Conservation (phyloP, 2,329 filamentous ascomycete species). For the Metarhizium album region DNA sequence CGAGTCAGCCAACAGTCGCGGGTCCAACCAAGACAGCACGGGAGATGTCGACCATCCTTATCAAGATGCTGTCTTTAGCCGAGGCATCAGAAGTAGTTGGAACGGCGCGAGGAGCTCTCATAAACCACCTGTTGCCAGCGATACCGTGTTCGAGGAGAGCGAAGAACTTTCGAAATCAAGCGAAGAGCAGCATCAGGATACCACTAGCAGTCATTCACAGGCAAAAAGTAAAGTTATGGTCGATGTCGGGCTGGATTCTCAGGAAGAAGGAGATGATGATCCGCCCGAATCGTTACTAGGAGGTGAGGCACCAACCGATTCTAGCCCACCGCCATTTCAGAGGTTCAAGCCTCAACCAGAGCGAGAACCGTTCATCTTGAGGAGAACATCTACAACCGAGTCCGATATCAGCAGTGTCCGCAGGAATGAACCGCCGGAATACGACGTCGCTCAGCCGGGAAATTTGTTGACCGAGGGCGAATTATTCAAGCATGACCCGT, state of each 20-base stretch:
- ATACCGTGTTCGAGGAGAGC: slow-evolving; percentile 29
- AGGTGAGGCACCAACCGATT: slow-evolving; percentile 39
- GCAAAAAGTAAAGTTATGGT: slow-evolving; percentile 58
- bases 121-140: slow-evolving; percentile 16
- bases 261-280: slow-evolving; percentile 44
- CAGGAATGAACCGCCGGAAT: slow-evolving; percentile 28
- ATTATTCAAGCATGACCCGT: slow-evolving; percentile 72
- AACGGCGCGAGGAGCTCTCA: slow-evolving; percentile 39
- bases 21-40: slow-evolving; percentile 23
- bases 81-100: slow-evolving; percentile 55
- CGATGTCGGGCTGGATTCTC: slow-evolving; percentile 72
- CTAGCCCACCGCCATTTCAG: slow-evolving; percentile 51
- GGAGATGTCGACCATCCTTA: slow-evolving; percentile 23
- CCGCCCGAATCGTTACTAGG: slow-evolving; percentile 50
- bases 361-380: slow-evolving; percentile 28
- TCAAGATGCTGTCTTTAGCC: slow-evolving; percentile 35
- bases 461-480: slow-evolving; percentile 52
- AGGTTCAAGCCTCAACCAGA: slow-evolving; percentile 37
- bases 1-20: slow-evolving; percentile 45
- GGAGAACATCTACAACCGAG: slow-evolving; percentile 32
- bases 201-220: slow-evolving; percentile 19
- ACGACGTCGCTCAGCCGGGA: slow-evolving; percentile 25
- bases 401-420: slow-evolving; percentile 33
- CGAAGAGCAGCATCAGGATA: slow-evolving; percentile 15
- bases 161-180: slow-evolving; percentile 29